Percentiles rank a stretch among this genome's conserved stretches.
Evolutionary conservation across 306 rosid genomes (phyloP).

Genomic region (Rosa chinensis): DNA sequence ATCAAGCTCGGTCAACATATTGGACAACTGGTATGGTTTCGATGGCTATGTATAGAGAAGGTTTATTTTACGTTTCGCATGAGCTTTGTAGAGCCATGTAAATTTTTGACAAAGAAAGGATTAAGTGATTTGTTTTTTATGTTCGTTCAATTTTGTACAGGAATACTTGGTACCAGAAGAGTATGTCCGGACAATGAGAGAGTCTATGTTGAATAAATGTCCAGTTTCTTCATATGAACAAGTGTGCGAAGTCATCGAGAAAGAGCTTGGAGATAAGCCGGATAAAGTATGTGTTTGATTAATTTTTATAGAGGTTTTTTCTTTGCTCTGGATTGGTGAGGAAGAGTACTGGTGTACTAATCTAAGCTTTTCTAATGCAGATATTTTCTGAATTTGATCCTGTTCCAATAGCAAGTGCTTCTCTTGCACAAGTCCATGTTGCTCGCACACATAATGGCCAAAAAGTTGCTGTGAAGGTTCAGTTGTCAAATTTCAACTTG

Average conservation of each 20-base stretch:
- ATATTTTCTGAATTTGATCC: constrained; percentile 79
- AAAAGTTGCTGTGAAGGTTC: constrained; percentile 98
- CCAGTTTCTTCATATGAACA: constrained; percentile 92
- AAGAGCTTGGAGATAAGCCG: constrained; percentile 81
- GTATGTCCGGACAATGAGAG: constrained; percentile 84
- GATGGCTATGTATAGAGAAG: background rate
- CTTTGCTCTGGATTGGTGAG: background rate
- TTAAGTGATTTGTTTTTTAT: background rate
- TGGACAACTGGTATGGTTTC: constrained; percentile 77
- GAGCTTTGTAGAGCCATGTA: background rate
- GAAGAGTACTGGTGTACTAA: too few species aligned
- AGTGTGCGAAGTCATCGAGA: constrained; percentile 74
- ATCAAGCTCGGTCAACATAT: constrained; percentile 97
- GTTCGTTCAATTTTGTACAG: constrained; percentile 42
- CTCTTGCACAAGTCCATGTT: constrained; percentile 97
- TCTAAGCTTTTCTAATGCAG: constrained; percentile 37
- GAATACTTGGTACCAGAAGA: constrained; percentile 88
- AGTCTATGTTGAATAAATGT: constrained; percentile 87
- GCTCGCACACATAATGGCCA: constrained; percentile 77
- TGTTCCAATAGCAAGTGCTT: constrained; percentile 90
- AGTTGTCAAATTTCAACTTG: constrained; percentile 19
- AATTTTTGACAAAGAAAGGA: background rate
- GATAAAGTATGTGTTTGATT: constrained; percentile 60
- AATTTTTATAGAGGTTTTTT: constrained; percentile 5
- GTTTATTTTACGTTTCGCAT: background rate